Conservation (phyloP, 805 yeast species). For the Groenewaldozyma salmanticensis region DNA sequence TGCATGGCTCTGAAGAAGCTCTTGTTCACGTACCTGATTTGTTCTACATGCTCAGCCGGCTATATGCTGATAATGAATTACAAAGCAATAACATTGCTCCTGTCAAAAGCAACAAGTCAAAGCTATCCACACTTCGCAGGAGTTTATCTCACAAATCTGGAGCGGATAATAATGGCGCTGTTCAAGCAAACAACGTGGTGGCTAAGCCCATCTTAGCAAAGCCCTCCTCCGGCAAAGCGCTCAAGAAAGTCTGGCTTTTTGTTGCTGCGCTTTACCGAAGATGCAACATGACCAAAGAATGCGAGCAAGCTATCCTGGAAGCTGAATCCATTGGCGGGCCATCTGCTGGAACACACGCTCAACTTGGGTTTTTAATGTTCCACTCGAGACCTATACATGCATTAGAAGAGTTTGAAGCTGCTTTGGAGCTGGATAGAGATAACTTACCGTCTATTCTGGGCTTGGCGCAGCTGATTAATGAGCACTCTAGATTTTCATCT, state of each 20-base stretch:
- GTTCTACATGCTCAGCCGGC: slow-evolving; percentile 44
- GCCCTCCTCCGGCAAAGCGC: slow-evolving; percentile 14
- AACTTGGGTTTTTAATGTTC: slow-evolving; percentile 37
- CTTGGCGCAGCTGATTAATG: slow-evolving; percentile 11
- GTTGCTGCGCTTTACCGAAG: slow-evolving; percentile 54
- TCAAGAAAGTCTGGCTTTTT: slow-evolving; percentile 56
- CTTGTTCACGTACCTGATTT: slow-evolving; percentile 58
- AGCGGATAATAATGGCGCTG: neutral
- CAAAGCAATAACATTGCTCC: neutral
- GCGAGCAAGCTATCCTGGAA: slow-evolving; percentile 64
- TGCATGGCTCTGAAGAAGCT: slow-evolving; percentile 48
- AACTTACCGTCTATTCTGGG: slow-evolving; percentile 45
- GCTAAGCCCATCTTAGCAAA: neutral
- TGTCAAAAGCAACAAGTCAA: neutral
- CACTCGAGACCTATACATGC: slow-evolving; percentile 39
- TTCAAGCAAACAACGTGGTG: neutral
- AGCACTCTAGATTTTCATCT: slow-evolving; percentile 7
- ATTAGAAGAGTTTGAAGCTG: slow-evolving; percentile 54
- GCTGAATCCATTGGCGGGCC: slow-evolving; percentile 45
- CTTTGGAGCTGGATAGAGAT: slow-evolving; percentile 40
- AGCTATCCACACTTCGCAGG: neutral
- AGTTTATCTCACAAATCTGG: neutral
- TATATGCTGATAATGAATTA: slow-evolving; percentile 29
- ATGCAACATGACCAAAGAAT: slow-evolving; percentile 45
- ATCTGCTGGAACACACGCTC: slow-evolving; percentile 40